Evolutionary conservation across 2,329 filamentous ascomycete species (phyloP), one percentile per base, ranked within the genome.

Genomic region (Diaporthe aspalathi): DNA sequence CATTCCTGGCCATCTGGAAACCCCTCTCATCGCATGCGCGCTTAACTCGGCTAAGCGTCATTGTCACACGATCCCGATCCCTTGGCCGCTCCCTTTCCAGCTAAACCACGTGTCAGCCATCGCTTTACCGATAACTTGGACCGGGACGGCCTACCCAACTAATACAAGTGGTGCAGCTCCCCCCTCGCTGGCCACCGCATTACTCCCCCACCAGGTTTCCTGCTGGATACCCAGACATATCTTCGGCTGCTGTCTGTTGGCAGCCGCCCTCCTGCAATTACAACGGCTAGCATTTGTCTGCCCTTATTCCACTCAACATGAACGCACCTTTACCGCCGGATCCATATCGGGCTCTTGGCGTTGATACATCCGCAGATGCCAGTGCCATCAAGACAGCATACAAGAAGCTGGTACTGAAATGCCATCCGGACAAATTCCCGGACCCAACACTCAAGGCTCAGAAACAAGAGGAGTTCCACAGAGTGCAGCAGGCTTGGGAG

Each of bases 401-500:
- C 83, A 91, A 93, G 76, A 97, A 97, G 81, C 90, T 97, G 50
- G 93, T 94, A 45, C 88, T 97, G 76, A 94, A 93, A 81, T 95
- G 92, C 79, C 95, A 98, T 76, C 95, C 95, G 43, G 95, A 98
- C 85, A 97, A 97, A 83, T 90, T 97, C 74, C 91, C 94, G 75
- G 89, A 97, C 77, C 90, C 92, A 67, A 85, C 89, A 20, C 85
- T 93, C 77, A 97, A 96, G 82, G 89, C 90, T 72, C 84, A 90
- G 76, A 97, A 95, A 81, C 90, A 93, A 76, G 91, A 94, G 76
- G 92, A 97, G 81, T 99, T 98, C 78, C 94, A 98, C 82, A 91
- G 90, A 79, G 93, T 98, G 43, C 95, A 98, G 81, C 90, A 95
- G 77, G 95, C 96, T 65, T 99, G 97, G 82, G 96, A 98, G 82